Evolutionary conservation across 73 alveolate species (phyloP).

Genomic region (Paramecium biaurelia): DNA sequence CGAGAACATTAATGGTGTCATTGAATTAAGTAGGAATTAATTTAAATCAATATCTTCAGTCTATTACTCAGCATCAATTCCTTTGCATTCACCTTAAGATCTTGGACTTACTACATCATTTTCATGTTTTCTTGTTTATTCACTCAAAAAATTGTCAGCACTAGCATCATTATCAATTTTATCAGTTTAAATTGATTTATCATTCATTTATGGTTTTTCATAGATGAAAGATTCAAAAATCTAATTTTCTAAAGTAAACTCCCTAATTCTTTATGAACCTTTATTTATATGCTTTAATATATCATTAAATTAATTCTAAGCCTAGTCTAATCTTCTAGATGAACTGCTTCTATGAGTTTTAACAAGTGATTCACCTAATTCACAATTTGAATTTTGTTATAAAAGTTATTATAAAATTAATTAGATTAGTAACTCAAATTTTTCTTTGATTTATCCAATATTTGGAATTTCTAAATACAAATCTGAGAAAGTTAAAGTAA

Average conservation of each 20-base stretch:
- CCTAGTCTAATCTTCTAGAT: background rate
- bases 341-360: background rate
- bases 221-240: background rate
- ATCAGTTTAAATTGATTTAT: background rate
- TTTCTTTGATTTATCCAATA: background rate
- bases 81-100: background rate
- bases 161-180: background rate
- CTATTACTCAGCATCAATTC: background rate
- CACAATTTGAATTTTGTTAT: background rate
- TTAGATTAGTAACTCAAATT: background rate
- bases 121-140: background rate
- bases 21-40: background rate
- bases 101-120: background rate
- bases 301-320: background rate
- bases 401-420: background rate
- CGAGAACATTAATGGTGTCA: background rate
- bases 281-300: background rate
- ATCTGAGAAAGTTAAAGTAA: background rate
- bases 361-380: background rate
- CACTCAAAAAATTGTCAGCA: background rate
- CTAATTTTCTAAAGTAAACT: background rate
- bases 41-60: background rate
- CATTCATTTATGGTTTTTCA: background rate
- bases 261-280: background rate
- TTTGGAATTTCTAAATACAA: background rate